These are phyloP conservation scores for Euphrasia arctica DNA, from an alignment of 305 asterid genomes.

Conservation along the genomic window DNA sequence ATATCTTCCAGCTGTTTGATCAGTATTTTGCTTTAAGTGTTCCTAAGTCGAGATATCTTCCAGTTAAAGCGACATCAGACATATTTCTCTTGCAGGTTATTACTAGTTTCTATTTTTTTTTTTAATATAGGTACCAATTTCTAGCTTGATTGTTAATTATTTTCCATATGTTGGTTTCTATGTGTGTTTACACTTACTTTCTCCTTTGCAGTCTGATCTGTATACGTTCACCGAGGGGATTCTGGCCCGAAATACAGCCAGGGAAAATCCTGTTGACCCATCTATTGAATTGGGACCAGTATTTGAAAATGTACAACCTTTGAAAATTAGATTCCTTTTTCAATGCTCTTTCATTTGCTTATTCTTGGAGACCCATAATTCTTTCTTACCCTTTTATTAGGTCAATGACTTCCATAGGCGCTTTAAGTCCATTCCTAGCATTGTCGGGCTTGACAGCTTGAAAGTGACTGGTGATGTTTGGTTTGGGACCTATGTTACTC, in stretches of 20 bases:
- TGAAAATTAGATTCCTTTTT: constrained; percentile 19
- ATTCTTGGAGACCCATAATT: constrained; percentile 18
- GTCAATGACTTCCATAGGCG: constrained; percentile 60
- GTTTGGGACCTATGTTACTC: constrained; percentile 72
- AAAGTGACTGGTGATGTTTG: constrained; percentile 90
- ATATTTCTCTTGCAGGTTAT: constrained; percentile 78
- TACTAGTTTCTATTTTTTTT: not conserved
- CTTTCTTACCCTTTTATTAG: constrained; percentile 33
- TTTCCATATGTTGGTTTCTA: constrained; percentile 14
- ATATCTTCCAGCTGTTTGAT: constrained; percentile 57
- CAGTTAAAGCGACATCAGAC: constrained; percentile 74
- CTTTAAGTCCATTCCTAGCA: constrained; percentile 77
- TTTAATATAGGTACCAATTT: not conserved
- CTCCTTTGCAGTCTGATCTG: constrained; percentile 71
- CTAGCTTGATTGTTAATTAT: constrained; percentile 15
- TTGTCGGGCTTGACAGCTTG: constrained; percentile 80
- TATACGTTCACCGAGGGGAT: constrained; percentile 63
- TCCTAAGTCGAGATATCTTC: constrained; percentile 72
- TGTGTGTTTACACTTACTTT: constrained; percentile 22
- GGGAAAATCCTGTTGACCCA: constrained; percentile 72
- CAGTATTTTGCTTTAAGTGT: constrained; percentile 57
- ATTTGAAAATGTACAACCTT: constrained; percentile 54
- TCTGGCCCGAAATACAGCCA: constrained; percentile 54
- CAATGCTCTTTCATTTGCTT: constrained; percentile 17
- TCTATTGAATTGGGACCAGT: constrained; percentile 70